These are phyloP conservation scores for Epichloe amarillans DNA, from an alignment of 2,329 filamentous ascomycete genomes.

Conservation along the genomic window DNA sequence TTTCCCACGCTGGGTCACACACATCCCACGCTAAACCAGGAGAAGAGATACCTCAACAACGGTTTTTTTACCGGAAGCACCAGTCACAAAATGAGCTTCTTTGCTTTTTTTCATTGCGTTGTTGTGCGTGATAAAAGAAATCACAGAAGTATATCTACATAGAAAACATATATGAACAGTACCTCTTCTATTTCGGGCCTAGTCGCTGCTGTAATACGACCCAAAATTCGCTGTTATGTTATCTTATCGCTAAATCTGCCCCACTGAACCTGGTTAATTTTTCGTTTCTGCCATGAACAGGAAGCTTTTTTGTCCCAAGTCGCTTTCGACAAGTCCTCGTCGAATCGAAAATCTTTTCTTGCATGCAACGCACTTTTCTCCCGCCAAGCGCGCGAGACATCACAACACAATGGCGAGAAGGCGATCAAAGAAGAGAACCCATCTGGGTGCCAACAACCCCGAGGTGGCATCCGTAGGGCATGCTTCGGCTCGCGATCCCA, in stretches of 20 bases:
- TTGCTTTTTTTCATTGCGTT: too few species aligned
- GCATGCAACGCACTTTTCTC: background rate
- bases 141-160: too few species aligned
- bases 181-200: too few species aligned
- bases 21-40: too few species aligned
- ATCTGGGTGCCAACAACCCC: slow-evolving; percentile 53
- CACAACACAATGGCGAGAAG: slow-evolving; percentile 57
- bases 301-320: background rate
- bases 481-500: slow-evolving; percentile 58
- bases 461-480: slow-evolving; percentile 44
- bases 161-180: too few species aligned
- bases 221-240: too few species aligned
- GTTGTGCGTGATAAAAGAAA: too few species aligned
- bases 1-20: too few species aligned
- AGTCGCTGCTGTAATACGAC: too few species aligned
- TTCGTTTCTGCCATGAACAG: slow-evolving; percentile 1
- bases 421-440: slow-evolving; percentile 80
- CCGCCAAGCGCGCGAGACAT: background rate
- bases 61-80: too few species aligned
- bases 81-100: too few species aligned
- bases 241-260: slow-evolving; percentile 17
- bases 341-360: background rate
- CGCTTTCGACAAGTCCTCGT: background rate
- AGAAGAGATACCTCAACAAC: too few species aligned
- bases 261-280: slow-evolving; percentile 18